Evolutionary conservation across 2,329 filamentous ascomycete genomes (phyloP).

Genomic region (Penicillium glabrum): DNA sequence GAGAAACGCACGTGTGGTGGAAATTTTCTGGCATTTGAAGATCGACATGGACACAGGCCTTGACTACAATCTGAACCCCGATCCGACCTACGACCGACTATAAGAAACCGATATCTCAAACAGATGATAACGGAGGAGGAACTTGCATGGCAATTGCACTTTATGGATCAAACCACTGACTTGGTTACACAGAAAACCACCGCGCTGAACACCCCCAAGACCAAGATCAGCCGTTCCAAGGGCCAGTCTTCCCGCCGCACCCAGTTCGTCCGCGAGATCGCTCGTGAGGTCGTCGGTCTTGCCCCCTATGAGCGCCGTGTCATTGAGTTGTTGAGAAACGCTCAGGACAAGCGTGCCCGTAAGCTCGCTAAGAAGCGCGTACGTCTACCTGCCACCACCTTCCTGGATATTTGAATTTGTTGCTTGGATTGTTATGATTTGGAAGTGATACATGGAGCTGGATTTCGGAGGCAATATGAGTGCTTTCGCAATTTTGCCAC

Average conservation of each 20-base stretch:
- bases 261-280: slow-evolving; percentile 92
- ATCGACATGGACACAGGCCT: slow-evolving; percentile 1
- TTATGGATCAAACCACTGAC: slow-evolving; percentile 38
- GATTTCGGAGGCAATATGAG: not conserved
- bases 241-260: slow-evolving; percentile 96
- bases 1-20: slow-evolving; percentile 1
- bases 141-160: not conserved
- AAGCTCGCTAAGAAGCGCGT: slow-evolving; percentile 99
- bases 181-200: slow-evolving; percentile 72
- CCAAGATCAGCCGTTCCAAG: slow-evolving; percentile 81
- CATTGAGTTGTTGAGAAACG: slow-evolving; percentile 98
- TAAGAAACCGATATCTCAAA: not conserved
- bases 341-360: slow-evolving; percentile 97
- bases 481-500: slow-evolving; percentile 2
- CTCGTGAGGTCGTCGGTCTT: slow-evolving; percentile 96
- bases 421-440: not conserved
- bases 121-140: slow-evolving; percentile 2
- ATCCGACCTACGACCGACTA: not conserved
- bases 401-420: not conserved
- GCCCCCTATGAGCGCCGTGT: slow-evolving; percentile 97
- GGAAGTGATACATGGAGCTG: not conserved
- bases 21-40: slow-evolving; percentile 7
- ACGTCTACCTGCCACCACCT: slow-evolving; percentile 44
- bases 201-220: slow-evolving; percentile 69
- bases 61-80: not conserved